phyloP scores from a whole-genome alignment of 1,139 yeast species.

The Wickerhamomyces sp. region DNA sequence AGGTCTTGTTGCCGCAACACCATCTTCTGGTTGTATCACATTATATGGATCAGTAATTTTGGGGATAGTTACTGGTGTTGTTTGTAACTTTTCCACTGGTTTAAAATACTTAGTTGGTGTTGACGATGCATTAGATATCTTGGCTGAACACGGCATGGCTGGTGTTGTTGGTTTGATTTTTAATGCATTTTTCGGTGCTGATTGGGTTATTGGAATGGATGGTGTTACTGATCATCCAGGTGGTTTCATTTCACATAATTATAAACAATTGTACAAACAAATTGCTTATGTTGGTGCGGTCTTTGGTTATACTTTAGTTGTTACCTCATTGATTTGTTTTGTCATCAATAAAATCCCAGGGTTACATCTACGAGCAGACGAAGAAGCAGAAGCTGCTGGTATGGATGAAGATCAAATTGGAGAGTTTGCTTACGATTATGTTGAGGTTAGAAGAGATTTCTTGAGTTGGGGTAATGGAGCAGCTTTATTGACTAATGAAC shows the following conservation, averaged over 20 bases:
- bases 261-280: conserved; percentile 87
- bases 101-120: conserved; percentile 75
- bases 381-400: conserved; percentile 83
- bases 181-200: conserved; percentile 83
- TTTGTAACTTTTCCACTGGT: conserved; percentile 88
- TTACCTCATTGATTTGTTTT: conserved; percentile 73
- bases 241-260: conserved; percentile 90
- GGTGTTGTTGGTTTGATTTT: conserved; percentile 85
- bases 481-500: background rate
- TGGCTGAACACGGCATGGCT: conserved; percentile 98
- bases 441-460: conserved; percentile 92
- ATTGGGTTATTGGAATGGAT: conserved; percentile 87
- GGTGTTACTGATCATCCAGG: conserved; percentile 77
- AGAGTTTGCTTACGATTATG: conserved; percentile 96
- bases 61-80: conserved; percentile 74
- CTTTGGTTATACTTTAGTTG: conserved; percentile 68
- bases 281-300: conserved; percentile 76
- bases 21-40: conserved; percentile 87
- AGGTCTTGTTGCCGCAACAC: conserved; percentile 95
- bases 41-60: conserved; percentile 86
- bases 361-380: conserved; percentile 70
- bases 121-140: conserved; percentile 90
- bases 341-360: conserved; percentile 79
- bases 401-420: conserved; percentile 97
- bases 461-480: conserved; percentile 51